Conservation (phyloP, 768 basidiomycete genomes). For the Pholiota molesta region DNA sequence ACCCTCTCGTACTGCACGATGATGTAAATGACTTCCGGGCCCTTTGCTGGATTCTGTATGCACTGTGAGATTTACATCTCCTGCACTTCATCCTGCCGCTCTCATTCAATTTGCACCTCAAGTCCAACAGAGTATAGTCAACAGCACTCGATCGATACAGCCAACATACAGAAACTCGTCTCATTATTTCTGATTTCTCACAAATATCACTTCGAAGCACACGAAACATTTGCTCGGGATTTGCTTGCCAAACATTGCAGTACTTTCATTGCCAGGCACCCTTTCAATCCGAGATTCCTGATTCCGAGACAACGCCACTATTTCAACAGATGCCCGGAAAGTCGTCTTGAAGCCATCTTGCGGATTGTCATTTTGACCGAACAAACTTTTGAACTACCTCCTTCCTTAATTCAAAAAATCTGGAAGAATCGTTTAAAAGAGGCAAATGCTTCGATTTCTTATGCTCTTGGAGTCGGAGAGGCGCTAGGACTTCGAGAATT, state of each 20-base stretch:
- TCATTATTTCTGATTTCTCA: not conserved
- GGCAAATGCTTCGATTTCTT: not conserved
- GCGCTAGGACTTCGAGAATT: not conserved
- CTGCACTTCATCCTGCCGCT: not conserved
- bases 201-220: not conserved
- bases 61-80: conserved; percentile 12
- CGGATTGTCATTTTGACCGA: not conserved
- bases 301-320: not conserved
- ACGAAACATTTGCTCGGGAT: not conserved
- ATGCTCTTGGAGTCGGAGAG: not conserved
- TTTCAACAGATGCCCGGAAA: not conserved
- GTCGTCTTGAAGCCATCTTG: not conserved
- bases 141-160: not conserved
- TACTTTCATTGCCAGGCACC: too few species aligned
- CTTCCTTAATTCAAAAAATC: not conserved
- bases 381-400: too few species aligned
- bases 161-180: not conserved
- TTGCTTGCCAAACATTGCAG: not conserved
- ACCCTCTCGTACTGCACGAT: conserved; percentile 17
- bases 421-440: not conserved
- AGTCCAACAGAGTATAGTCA: not conserved
- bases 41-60: conserved; percentile 23
- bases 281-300: not conserved
- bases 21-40: conserved; percentile 18
- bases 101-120: not conserved